Conservation (phyloP, 2,329 filamentous ascomycete genomes). For the Penicillium sp. region DNA sequence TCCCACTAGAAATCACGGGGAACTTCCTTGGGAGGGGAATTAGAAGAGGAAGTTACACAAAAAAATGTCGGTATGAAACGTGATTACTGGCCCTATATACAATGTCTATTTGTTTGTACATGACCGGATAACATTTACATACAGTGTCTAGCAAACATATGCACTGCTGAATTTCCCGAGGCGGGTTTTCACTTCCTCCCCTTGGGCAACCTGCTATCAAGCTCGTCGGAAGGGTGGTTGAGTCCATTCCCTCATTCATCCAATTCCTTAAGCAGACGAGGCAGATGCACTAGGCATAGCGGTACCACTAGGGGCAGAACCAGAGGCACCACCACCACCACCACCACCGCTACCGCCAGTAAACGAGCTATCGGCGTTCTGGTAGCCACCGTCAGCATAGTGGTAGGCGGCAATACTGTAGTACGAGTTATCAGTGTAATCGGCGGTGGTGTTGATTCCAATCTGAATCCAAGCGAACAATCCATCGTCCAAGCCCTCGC, state of each 20-base stretch:
- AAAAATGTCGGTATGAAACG: background rate
- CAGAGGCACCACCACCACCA: too few relatives aligned
- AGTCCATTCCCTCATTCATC: background rate
- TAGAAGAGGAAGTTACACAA: background rate
- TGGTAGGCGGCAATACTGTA: conserved; percentile 23
- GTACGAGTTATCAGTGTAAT: conserved; percentile 23
- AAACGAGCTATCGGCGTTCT: conserved; percentile 12
- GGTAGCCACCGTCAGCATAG: conserved; percentile 19
- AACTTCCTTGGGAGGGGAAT: background rate
- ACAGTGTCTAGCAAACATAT: background rate
- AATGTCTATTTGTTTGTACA: background rate
- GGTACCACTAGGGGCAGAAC: conserved; percentile 9
- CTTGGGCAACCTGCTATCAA: background rate
- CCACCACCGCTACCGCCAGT: conserved; percentile 1
- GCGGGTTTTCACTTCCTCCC: background rate
- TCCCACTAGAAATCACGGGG: too few relatives aligned
- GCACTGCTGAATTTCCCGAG: background rate
- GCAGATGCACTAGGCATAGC: conserved; percentile 2
- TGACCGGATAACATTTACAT: background rate
- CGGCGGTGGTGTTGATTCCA: conserved; percentile 46
- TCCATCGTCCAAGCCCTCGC: conserved; percentile 49
- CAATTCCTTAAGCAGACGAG: background rate
- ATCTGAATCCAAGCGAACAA: conserved; percentile 53
- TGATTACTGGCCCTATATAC: background rate
- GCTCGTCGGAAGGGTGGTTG: background rate